phyloP scores from a whole-genome alignment of 176 grass and related monocot genomes.

The Paspalum notatum region DNA sequence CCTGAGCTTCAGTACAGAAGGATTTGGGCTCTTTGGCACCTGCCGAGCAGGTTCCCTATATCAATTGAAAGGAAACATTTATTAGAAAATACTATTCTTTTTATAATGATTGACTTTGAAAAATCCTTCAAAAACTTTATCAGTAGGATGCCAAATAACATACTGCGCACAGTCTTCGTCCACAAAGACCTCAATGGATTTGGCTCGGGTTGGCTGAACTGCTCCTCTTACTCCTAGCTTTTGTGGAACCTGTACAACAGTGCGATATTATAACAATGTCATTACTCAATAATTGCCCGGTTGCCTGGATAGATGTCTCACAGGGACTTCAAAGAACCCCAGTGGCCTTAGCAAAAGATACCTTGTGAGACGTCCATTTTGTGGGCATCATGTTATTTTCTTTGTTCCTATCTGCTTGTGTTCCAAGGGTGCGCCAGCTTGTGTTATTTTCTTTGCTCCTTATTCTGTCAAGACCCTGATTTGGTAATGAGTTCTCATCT shows the following conservation, averaged over 20 bases:
- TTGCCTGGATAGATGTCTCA: not conserved
- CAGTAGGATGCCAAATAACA: conserved; percentile 40
- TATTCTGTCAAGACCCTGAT: conserved; percentile 38
- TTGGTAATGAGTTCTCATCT: conserved; percentile 64
- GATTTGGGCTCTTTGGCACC: conserved; percentile 63
- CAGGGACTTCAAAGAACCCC: conserved; percentile 10
- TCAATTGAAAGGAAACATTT: not conserved
- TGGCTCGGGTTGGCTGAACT: conserved; percentile 42
- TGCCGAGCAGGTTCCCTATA: conserved; percentile 58
- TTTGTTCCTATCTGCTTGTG: conserved; percentile 82
- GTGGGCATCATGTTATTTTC: conserved; percentile 75
- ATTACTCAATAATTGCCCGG: not conserved
- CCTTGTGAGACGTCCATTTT: conserved; percentile 91
- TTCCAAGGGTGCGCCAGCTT: conserved; percentile 70
- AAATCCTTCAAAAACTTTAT: not conserved
- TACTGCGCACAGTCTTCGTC: conserved; percentile 80
- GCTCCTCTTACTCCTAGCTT: conserved; percentile 53
- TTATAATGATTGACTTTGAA: conserved; percentile 13
- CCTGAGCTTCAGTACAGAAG: conserved; percentile 73
- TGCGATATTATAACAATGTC: conserved; percentile 9
- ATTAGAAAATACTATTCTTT: not conserved
- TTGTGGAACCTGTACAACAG: conserved; percentile 60
- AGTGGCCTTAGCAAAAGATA: conserved; percentile 30
- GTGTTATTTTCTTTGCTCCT: conserved; percentile 39
- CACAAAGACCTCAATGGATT: conserved; percentile 68